phyloP scores from a whole-genome alignment of 345 rosid species.

The Streptanthus diversifolius region DNA sequence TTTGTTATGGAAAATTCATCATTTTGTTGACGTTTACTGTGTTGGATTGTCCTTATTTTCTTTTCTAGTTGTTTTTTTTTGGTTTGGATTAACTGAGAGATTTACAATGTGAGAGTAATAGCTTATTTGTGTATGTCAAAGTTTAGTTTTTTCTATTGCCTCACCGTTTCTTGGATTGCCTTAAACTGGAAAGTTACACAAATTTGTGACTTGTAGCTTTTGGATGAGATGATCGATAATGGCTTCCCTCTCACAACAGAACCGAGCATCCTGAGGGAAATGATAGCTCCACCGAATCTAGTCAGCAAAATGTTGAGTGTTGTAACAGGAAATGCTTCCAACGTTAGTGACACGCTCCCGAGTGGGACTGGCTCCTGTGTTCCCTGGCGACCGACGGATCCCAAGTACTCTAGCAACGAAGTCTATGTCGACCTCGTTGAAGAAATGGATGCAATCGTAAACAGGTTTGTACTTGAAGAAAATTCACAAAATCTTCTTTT shows the following conservation, averaged over 20 bases:
- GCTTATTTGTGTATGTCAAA: neutral
- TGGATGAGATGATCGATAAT: conserved; percentile 97
- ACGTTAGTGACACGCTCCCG: conserved; percentile 77
- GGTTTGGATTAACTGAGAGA: neutral
- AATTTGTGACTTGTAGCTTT: conserved; percentile 3
- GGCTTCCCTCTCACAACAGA: conserved; percentile 98
- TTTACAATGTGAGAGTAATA: neutral
- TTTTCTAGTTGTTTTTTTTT: neutral
- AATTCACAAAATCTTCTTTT: neutral
- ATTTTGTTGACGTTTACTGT: neutral
- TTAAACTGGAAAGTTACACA: conserved; percentile 4
- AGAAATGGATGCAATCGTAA: conserved; percentile 87
- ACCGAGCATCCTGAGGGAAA: conserved; percentile 82
- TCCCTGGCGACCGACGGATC: conserved; percentile 87
- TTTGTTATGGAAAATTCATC: neutral
- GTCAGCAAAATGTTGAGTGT: conserved; percentile 92
- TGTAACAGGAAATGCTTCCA: conserved; percentile 87
- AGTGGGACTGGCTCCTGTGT: conserved; percentile 83
- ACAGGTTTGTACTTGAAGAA: conserved; percentile 48
- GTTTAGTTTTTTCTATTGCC: neutral
- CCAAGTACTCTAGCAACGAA: conserved; percentile 82
- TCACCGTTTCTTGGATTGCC: neutral
- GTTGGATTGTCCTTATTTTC: neutral
- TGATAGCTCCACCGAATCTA: conserved; percentile 91
- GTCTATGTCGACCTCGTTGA: conserved; percentile 90